phyloP scores from a whole-genome alignment of 192 early-diverging fungal species.

The Entomortierella beljakovae region DNA sequence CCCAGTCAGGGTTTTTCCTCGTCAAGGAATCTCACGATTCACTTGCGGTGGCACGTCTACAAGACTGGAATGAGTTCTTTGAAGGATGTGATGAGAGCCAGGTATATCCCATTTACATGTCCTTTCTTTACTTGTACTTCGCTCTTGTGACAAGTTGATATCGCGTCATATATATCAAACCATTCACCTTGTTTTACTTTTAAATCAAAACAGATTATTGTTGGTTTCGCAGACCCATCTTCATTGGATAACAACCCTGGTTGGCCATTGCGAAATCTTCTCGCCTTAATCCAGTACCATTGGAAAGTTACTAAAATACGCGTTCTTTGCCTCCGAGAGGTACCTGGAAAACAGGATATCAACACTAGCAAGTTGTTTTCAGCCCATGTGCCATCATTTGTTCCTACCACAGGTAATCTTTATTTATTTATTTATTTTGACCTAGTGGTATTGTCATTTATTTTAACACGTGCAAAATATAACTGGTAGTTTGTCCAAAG shows the following conservation, averaged over 20 bases:
- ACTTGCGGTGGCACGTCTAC: constrained; percentile 44
- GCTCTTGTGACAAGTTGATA: too few species aligned
- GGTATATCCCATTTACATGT: constrained; percentile 8
- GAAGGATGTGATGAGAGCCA: constrained; percentile 42
- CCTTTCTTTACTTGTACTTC: background rate
- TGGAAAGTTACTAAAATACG: constrained; percentile 63
- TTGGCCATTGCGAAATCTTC: constrained; percentile 93
- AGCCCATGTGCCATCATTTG: constrained; percentile 56
- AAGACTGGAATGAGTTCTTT: constrained; percentile 70
- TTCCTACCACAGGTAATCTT: constrained; percentile 42
- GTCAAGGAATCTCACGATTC: constrained; percentile 17
- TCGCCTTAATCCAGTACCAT: constrained; percentile 70
- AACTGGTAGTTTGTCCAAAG: constrained; percentile 63
- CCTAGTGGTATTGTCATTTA: background rate
- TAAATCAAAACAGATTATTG: constrained; percentile 44
- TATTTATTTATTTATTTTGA: background rate
- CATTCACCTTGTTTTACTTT: too few species aligned
- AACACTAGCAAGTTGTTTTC: constrained; percentile 60
- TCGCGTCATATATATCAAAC: too few species aligned
- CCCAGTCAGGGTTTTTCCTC: constrained; percentile 55
- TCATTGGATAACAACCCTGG: constrained; percentile 79
- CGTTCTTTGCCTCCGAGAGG: constrained; percentile 77
- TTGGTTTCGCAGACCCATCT: constrained; percentile 93
- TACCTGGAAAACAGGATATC: constrained; percentile 56
- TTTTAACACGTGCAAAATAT: background rate